Percentiles rank a stretch among this genome's conserved stretches.
Conservation (phyloP, 1,139 yeast species). For the Debaryomyces udenii region DNA sequence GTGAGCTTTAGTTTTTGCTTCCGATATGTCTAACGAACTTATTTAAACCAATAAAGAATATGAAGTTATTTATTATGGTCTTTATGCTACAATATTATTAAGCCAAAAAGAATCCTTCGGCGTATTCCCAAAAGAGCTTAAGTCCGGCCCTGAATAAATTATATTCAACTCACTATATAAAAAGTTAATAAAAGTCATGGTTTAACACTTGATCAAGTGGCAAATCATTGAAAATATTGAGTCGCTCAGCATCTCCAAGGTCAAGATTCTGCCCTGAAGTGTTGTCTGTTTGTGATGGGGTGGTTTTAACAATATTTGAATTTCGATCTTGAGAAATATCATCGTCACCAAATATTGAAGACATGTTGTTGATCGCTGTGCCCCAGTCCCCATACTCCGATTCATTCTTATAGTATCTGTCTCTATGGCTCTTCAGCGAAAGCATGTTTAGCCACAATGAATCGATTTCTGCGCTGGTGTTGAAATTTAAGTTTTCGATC, state of each 20-base stretch:
- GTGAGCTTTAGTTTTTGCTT: too few species aligned
- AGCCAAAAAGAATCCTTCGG: too few species aligned
- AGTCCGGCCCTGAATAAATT: too few species aligned
- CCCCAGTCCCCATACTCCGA: not conserved
- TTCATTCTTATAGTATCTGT: not conserved
- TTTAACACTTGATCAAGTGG: conserved; percentile 19
- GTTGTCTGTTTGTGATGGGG: not conserved
- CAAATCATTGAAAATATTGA: conserved; percentile 18
- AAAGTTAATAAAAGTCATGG: not conserved
- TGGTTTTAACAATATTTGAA: not conserved
- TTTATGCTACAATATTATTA: too few species aligned
- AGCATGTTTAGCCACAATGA: conserved; percentile 43
- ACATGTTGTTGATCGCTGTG: not conserved
- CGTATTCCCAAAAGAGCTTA: too few species aligned
- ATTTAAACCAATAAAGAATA: too few species aligned
- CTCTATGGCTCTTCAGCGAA: conserved; percentile 23
- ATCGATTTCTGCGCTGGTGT: conserved; percentile 39
- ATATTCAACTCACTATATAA: too few species aligned
- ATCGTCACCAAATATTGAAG: not conserved
- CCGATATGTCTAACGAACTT: too few species aligned
- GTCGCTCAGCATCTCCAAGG: not conserved
- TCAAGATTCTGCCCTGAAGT: not conserved
- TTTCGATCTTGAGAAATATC: not conserved
- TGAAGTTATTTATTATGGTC: too few species aligned
- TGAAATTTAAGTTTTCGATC: conserved; percentile 16